Conservation (phyloP, 345 rosid species). For the Isatis tinctoria region DNA sequence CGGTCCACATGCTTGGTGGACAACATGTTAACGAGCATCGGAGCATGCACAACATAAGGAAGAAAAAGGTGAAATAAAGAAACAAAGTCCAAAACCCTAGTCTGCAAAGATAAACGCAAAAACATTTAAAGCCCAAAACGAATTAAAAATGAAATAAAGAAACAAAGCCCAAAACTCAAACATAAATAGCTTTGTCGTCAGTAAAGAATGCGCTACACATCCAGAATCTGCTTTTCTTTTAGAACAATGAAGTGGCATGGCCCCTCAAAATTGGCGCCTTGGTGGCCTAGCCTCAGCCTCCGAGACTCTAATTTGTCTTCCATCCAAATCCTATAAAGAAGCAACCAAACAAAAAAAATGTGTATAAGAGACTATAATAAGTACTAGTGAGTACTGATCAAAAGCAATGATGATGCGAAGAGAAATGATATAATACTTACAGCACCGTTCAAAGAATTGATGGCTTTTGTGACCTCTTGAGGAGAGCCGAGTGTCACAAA, state of each 20-base stretch:
- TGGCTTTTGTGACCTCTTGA: slow-evolving; percentile 71
- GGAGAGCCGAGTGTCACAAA: slow-evolving; percentile 82
- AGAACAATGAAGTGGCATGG: not conserved
- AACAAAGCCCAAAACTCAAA: not conserved
- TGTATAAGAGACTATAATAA: not conserved
- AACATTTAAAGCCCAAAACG: not conserved
- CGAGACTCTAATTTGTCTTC: slow-evolving; percentile 85
- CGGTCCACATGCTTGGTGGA: not conserved
- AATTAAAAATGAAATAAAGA: not conserved
- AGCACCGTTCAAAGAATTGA: slow-evolving; percentile 68
- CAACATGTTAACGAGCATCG: not conserved
- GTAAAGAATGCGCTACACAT: slow-evolving; percentile 1
- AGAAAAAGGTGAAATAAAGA: not conserved
- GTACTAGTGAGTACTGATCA: not conserved
- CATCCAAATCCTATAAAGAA: slow-evolving; percentile 73
- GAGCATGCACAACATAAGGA: not conserved
- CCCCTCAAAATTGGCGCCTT: slow-evolving; percentile 65
- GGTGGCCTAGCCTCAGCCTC: slow-evolving; percentile 86
- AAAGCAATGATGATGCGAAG: not conserved
- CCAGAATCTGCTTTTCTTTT: slow-evolving; percentile 14
- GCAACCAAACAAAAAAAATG: not conserved
- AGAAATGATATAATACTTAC: slow-evolving; percentile 48
- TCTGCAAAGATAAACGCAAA: not conserved
- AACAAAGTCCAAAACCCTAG: not conserved
- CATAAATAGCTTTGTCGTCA: not conserved